phyloP scores from a whole-genome alignment of 1,284 basidiomycete genomes.

The Sparassis latifolia region DNA sequence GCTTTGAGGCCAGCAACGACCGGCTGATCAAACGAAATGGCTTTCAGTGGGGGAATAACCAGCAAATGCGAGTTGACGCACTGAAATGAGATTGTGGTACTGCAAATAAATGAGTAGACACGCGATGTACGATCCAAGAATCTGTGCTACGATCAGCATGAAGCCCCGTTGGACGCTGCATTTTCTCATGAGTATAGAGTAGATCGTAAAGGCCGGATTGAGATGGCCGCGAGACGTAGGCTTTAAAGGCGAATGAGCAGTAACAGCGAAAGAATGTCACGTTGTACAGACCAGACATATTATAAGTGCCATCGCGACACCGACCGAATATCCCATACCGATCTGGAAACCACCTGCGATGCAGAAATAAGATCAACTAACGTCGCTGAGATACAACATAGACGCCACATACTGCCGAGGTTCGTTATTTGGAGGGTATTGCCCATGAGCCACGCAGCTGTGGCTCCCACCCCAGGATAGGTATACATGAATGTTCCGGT shows the following conservation, averaged over 20 bases:
- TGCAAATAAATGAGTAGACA: conserved; percentile 54
- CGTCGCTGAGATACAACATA: neutral
- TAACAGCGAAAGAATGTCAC: conserved; percentile 23
- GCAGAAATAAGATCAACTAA: neutral
- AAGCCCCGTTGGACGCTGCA: conserved; percentile 51
- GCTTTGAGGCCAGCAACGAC: conserved; percentile 36
- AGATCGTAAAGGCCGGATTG: conserved; percentile 55
- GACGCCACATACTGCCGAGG: conserved; percentile 42
- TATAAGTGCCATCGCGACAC: conserved; percentile 53
- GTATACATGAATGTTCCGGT: conserved; percentile 45
- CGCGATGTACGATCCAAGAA: conserved; percentile 57
- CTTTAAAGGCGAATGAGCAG: conserved; percentile 18
- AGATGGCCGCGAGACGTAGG: conserved; percentile 61
- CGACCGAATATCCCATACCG: conserved; percentile 57
- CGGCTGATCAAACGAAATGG: conserved; percentile 14
- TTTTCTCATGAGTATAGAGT: conserved; percentile 43
- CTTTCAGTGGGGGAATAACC: neutral
- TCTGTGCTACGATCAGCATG: conserved; percentile 60
- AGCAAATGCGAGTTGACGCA: conserved; percentile 11
- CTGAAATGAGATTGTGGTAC: conserved; percentile 46
- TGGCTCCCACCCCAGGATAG: conserved; percentile 56
- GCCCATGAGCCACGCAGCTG: conserved; percentile 48
- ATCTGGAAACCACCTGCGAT: conserved; percentile 50
- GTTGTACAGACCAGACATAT: conserved; percentile 12
- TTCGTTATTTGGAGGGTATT: conserved; percentile 34